phyloP scores from a whole-genome alignment of 768 basidiomycete genomes.

The Leccinum olivaceopallidum region DNA sequence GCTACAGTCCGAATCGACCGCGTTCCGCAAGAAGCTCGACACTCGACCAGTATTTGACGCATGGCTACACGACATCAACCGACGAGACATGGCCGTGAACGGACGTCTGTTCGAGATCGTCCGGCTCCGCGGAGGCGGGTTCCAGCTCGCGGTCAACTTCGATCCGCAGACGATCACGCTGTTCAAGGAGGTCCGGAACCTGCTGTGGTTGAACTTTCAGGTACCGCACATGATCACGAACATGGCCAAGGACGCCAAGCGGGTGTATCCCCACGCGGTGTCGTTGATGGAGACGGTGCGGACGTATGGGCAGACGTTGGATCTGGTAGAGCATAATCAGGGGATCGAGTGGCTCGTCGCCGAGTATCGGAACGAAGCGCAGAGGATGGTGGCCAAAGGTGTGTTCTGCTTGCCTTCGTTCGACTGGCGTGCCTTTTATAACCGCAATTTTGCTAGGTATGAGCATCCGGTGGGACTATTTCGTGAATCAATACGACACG shows the following conservation, averaged over 20 bases:
- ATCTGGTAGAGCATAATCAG: conserved; percentile 86
- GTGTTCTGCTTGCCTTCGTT: conserved; percentile 23
- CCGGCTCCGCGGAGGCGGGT: conserved; percentile 67
- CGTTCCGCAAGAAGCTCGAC: conserved; percentile 96
- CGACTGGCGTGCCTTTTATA: background rate
- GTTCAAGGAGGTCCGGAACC: conserved; percentile 90
- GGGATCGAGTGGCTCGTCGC: conserved; percentile 94
- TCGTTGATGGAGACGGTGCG: conserved; percentile 99
- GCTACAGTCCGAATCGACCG: conserved; percentile 85
- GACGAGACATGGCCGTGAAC: conserved; percentile 88
- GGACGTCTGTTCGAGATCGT: conserved; percentile 94
- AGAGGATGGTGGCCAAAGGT: conserved; percentile 93
- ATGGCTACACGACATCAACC: conserved; percentile 94
- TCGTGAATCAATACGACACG: conserved; percentile 92
- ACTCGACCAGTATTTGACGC: conserved; percentile 93
- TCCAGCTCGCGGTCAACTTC: conserved; percentile 93
- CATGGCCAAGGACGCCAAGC: conserved; percentile 98
- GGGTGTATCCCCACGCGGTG: conserved; percentile 98
- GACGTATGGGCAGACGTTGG: conserved; percentile 94
- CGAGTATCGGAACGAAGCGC: conserved; percentile 90
- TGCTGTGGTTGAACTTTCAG: conserved; percentile 84
- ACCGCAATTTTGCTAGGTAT: conserved; percentile 60
- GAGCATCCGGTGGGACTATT: conserved; percentile 95
- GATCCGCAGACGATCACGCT: conserved; percentile 98
- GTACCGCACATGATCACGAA: conserved; percentile 94